Conservation (phyloP, 2,329 filamentous ascomycete genomes). For the Xylariaceae sp. region DNA sequence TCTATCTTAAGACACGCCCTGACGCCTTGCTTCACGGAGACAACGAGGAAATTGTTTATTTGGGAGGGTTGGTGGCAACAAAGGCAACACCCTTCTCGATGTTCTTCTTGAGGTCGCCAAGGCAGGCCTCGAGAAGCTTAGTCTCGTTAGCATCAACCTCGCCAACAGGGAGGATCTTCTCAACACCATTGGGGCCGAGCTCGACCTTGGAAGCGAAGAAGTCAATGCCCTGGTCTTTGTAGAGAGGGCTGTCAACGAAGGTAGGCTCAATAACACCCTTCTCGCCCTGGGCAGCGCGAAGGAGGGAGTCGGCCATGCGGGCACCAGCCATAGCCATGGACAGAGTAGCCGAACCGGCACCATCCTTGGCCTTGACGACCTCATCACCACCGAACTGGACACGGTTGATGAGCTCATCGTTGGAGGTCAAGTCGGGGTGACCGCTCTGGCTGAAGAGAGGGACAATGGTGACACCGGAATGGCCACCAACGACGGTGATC, state of each 20-base stretch:
- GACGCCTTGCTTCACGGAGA: slow-evolving; percentile 2
- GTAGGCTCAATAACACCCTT: slow-evolving; percentile 94
- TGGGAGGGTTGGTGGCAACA: slow-evolving; percentile 55
- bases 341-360: slow-evolving; percentile 92
- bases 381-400: slow-evolving; percentile 99
- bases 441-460: slow-evolving; percentile 93
- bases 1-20: slow-evolving; percentile 12
- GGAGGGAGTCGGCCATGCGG: slow-evolving; percentile 80
- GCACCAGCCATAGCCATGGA: slow-evolving; percentile 97
- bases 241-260: slow-evolving; percentile 94
- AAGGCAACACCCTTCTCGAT: slow-evolving; percentile 81
- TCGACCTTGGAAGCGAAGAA: slow-evolving; percentile 97
- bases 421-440: slow-evolving; percentile 77
- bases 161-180: slow-evolving; percentile 88
- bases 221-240: slow-evolving; percentile 96
- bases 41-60: slow-evolving; percentile 39
- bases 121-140: slow-evolving; percentile 80
- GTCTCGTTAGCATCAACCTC: slow-evolving; percentile 81
- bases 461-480: slow-evolving; percentile 97
- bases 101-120: slow-evolving; percentile 87
- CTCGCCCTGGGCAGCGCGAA: slow-evolving; percentile 89
- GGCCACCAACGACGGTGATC: slow-evolving; percentile 93
- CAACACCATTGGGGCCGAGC: slow-evolving; percentile 92
- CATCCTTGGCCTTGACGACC: slow-evolving; percentile 98
- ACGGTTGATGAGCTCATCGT: slow-evolving; percentile 79